These are phyloP conservation scores for Coniosporium apollinis DNA, from an alignment of 495 filamentous ascomycete genomes.

Conservation along the genomic window DNA sequence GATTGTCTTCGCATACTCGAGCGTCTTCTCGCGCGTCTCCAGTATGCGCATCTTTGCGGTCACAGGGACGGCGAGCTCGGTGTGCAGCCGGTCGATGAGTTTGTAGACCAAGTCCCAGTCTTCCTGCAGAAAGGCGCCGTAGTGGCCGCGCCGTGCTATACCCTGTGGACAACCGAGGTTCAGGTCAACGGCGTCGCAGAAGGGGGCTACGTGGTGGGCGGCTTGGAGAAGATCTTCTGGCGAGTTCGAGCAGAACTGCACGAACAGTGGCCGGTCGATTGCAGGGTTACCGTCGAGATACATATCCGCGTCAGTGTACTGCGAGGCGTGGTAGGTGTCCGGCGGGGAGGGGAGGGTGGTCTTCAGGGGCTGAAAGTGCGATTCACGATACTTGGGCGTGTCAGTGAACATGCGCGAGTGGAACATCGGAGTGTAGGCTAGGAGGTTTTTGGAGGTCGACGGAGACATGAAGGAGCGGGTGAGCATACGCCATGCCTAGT, in stretches of 20 bases:
- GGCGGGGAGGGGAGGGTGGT: constrained; percentile 18
- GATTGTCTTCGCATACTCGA: constrained; percentile 81
- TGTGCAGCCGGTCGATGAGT: constrained; percentile 63
- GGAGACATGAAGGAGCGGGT: constrained; percentile 73
- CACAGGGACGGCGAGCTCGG: constrained; percentile 56
- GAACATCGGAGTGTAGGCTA: constrained; percentile 90
- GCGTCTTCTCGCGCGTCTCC: constrained; percentile 67
- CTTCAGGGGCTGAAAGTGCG: constrained; percentile 58
- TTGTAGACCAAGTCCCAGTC: constrained; percentile 66
- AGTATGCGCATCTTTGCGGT: constrained; percentile 91
- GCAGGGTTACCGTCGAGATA: constrained; percentile 75
- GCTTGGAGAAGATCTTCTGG: constrained; percentile 61
- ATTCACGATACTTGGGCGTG: constrained; percentile 51
- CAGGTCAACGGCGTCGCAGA: constrained; percentile 89
- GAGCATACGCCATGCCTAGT: constrained; percentile 85
- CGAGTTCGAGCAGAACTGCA: constrained; percentile 92
- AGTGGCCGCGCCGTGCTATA: constrained; percentile 77
- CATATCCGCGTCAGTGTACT: constrained; percentile 6
- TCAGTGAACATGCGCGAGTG: constrained; percentile 75
- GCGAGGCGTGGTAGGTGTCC: constrained; percentile 5
- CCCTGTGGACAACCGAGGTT: constrained; percentile 98
- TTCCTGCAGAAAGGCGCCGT: constrained; percentile 90
- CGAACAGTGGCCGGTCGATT: constrained; percentile 75
- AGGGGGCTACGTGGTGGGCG: constrained; percentile 56
- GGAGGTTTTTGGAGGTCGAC: constrained; percentile 36